These are phyloP conservation scores for Phytopythium chamaehyphon DNA, from an alignment of 352 stramenopile species.

Conservation along the genomic window DNA sequence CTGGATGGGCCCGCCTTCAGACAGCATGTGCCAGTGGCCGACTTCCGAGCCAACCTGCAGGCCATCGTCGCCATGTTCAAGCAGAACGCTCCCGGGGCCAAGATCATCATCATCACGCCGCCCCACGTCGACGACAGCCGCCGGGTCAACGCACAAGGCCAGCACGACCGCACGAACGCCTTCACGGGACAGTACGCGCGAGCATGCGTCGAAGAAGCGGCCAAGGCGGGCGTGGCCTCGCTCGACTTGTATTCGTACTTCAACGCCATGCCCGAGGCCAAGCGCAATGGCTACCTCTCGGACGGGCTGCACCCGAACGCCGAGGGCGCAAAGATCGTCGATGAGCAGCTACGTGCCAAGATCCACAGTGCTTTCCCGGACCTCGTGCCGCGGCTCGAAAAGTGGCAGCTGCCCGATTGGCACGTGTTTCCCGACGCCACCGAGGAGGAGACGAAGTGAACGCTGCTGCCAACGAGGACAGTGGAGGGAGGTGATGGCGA, in stretches of 20 bases:
- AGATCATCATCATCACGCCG: constrained; percentile 39
- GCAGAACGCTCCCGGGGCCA: constrained; percentile 11
- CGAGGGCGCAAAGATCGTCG: constrained; percentile 30
- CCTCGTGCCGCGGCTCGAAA: constrained; percentile 18
- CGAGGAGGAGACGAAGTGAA: neutral
- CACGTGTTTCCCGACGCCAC: constrained; percentile 6
- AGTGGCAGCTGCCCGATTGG: constrained; percentile 35
- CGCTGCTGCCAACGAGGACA: too few species aligned
- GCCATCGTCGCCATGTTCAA: constrained; percentile 17
- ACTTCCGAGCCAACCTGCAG: constrained; percentile 33
- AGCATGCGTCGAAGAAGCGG: constrained; percentile 26
- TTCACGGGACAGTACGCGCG: constrained; percentile 24
- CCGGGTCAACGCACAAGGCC: constrained; percentile 13
- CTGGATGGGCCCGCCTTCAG: constrained; percentile 13
- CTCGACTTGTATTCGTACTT: constrained; percentile 40
- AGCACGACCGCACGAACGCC: constrained; percentile 30
- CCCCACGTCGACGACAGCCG: constrained; percentile 25
- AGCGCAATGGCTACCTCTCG: constrained; percentile 23
- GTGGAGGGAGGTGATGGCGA: too few species aligned
- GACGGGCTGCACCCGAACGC: constrained; percentile 47
- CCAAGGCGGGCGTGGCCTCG: constrained; percentile 12
- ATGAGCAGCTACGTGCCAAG: constrained; percentile 27
- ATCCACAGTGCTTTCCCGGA: constrained; percentile 23
- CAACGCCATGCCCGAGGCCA: constrained; percentile 16
- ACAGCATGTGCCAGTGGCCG: constrained; percentile 33